Conservation (phyloP, 2,329 filamentous ascomycete species). For the Dactylellina leptospora region DNA sequence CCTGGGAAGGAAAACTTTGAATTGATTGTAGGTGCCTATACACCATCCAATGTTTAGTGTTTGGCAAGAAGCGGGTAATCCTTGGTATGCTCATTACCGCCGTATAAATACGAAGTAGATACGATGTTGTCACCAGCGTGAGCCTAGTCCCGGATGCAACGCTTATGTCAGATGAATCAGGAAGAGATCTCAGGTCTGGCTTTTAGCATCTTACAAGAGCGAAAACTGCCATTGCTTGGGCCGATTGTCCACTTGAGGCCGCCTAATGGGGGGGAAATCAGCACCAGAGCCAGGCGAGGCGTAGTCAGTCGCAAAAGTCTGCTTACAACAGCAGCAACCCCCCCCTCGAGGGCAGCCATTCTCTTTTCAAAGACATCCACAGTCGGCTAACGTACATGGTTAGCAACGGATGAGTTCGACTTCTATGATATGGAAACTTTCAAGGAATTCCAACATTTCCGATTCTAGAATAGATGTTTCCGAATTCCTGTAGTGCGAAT, state of each 20-base stretch:
- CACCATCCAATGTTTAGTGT: too few relatives aligned
- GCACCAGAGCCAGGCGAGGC: neutral
- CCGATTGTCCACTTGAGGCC: conserved; percentile 84
- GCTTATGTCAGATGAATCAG: neutral
- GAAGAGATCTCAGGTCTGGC: neutral
- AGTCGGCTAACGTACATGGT: conserved; percentile 73
- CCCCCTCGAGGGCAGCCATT: conserved; percentile 93
- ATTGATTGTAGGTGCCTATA: conserved; percentile 86
- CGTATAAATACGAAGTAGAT: conserved; percentile 88
- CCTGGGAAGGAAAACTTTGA: conserved; percentile 89
- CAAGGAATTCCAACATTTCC: conserved; percentile 74
- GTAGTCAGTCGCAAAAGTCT: neutral
- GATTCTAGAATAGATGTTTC: conserved; percentile 97
- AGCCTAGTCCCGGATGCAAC: conserved; percentile 63
- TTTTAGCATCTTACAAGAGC: conserved; percentile 65
- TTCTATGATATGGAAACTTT: conserved; percentile 5
- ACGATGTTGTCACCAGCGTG: conserved; percentile 92
- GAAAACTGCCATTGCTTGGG: conserved; percentile 88
- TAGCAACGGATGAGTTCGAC: neutral
- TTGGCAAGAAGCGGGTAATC: too few relatives aligned
- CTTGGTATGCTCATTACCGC: too few relatives aligned
- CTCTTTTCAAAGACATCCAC: conserved; percentile 97
- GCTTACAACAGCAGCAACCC: conserved; percentile 75
- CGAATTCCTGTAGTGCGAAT: conserved; percentile 95
- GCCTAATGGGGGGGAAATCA: conserved; percentile 62